A percentile compares a stretch with the other conserved stretches of the same genome.
Conservation (phyloP, 148 eudicot genomes). For the Camellia sinensis region DNA sequence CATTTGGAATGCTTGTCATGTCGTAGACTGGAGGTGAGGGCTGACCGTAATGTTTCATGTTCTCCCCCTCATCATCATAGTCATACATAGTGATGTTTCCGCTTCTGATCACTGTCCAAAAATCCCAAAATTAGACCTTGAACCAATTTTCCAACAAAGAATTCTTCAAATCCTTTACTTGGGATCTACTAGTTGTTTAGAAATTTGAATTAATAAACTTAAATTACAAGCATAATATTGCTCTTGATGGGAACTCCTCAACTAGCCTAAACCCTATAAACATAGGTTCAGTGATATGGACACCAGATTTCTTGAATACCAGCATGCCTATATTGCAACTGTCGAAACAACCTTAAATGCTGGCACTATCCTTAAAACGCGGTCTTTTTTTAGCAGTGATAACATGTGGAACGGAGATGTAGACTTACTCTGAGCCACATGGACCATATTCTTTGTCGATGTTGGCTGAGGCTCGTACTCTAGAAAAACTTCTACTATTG, state of each 20-base stretch:
- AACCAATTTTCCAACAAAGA: neutral
- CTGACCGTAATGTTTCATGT: conserved; percentile 50
- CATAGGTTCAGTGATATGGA: no score
- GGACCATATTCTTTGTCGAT: conserved; percentile 34
- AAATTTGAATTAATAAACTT: no score
- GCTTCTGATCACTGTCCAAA: conserved; percentile 46
- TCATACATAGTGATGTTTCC: conserved; percentile 56
- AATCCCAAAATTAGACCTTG: neutral
- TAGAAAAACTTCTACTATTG: conserved; percentile 25
- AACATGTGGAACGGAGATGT: neutral
- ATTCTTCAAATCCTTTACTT: no score
- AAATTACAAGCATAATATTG: no score
- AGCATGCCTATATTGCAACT: no score
- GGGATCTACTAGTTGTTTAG: no score
- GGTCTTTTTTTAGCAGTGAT: neutral
- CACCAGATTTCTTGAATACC: no score
- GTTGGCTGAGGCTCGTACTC: conserved; percentile 39
- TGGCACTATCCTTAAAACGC: no score
- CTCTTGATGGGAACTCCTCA: no score
- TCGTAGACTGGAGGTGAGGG: conserved; percentile 46
- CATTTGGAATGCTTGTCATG: conserved; percentile 45
- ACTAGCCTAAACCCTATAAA: no score
- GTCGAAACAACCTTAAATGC: no score
- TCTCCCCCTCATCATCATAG: conserved; percentile 31
- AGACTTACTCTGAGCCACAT: conserved; percentile 36